phyloP scores from a whole-genome alignment of 108 stramenopile species.

The Stephanodiscus minutulus region DNA sequence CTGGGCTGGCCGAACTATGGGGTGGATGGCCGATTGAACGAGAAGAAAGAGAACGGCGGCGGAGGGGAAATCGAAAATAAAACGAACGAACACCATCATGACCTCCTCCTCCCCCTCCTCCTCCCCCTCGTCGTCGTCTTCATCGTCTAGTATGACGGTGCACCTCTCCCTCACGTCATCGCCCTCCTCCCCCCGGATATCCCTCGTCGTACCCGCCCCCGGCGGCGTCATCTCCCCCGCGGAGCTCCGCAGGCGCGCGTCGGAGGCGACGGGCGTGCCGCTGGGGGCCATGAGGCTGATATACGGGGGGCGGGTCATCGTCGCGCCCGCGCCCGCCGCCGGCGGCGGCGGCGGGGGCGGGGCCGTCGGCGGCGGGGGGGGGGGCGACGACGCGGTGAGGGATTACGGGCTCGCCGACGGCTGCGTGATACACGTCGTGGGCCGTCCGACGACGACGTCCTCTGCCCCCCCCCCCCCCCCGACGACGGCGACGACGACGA shows the following conservation, averaged over 20 bases:
- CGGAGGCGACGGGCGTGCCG: constrained; percentile 71
- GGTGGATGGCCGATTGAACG: too few relatives aligned
- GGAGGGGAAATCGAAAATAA: too few relatives aligned
- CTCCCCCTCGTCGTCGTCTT: too few relatives aligned
- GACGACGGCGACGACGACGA: background rate
- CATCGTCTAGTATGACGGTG: background rate
- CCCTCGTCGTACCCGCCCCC: too few relatives aligned
- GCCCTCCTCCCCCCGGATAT: constrained; percentile 37
- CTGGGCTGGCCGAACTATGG: too few relatives aligned
- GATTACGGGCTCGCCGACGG: constrained; percentile 80
- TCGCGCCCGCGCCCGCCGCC: constrained; percentile 12
- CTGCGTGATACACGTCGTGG: constrained; percentile 87
- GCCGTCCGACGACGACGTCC: constrained; percentile 1
- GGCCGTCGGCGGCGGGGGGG: too few relatives aligned
- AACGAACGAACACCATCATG: too few relatives aligned
- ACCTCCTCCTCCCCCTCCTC: too few relatives aligned
- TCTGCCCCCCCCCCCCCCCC: constrained; percentile 14
- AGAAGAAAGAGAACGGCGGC: too few relatives aligned
- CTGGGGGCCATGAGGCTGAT: constrained; percentile 61
- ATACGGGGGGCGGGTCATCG: constrained; percentile 77
- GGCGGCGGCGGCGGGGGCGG: too few relatives aligned
- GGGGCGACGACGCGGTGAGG: constrained; percentile 39
- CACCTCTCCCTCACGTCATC: constrained; percentile 46
- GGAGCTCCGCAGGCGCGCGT: constrained; percentile 46
- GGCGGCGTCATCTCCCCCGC: too few relatives aligned